Conservation (phyloP, 2,329 filamentous ascomycete species). For the Thelonectria blattea region DNA sequence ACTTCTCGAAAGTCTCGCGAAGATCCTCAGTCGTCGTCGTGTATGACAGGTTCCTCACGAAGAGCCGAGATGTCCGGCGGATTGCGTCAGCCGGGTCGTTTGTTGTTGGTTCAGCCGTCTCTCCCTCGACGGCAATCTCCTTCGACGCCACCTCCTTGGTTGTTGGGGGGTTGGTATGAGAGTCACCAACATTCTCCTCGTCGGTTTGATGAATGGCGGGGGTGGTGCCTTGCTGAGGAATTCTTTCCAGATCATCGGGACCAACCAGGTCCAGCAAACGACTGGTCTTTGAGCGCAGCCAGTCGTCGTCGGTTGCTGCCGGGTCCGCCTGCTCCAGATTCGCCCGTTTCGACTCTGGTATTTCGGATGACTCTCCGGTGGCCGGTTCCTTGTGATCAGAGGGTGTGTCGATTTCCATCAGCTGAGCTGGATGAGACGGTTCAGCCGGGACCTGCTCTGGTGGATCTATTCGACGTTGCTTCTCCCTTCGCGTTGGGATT, state of each 20-base stretch:
- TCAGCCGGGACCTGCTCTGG: slow-evolving; percentile 31
- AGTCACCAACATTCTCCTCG: slow-evolving; percentile 25
- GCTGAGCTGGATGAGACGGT: slow-evolving; percentile 27
- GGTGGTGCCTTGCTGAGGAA: slow-evolving; percentile 25
- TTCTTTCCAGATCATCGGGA: slow-evolving; percentile 62
- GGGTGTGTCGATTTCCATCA: slow-evolving; percentile 26
- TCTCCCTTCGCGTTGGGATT: slow-evolving; percentile 60
- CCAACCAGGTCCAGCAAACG: slow-evolving; percentile 84
- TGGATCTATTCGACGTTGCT: slow-evolving; percentile 48
- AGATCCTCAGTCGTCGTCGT: slow-evolving; percentile 79
- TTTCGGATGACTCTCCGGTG: slow-evolving; percentile 30
- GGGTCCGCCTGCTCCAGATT: slow-evolving; percentile 36
- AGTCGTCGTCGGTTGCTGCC: slow-evolving; percentile 79
- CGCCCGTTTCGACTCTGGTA: slow-evolving; percentile 31
- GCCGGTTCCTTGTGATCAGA: slow-evolving; percentile 18
- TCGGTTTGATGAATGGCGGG: slow-evolving; percentile 27
- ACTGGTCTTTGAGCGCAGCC: slow-evolving; percentile 88
- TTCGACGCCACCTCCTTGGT: slow-evolving; percentile 29
- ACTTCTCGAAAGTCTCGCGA: slow-evolving; percentile 71
- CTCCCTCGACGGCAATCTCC: slow-evolving; percentile 37
- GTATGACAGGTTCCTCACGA: slow-evolving; percentile 88
- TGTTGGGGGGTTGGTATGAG: slow-evolving; percentile 22
- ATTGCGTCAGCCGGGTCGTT: slow-evolving; percentile 53
- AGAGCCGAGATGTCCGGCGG: slow-evolving; percentile 76
- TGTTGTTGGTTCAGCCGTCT: slow-evolving; percentile 37